These are phyloP conservation scores for Kwoniella dejecticola DNA, from an alignment of 768 basidiomycete genomes.

Conservation along the genomic window DNA sequence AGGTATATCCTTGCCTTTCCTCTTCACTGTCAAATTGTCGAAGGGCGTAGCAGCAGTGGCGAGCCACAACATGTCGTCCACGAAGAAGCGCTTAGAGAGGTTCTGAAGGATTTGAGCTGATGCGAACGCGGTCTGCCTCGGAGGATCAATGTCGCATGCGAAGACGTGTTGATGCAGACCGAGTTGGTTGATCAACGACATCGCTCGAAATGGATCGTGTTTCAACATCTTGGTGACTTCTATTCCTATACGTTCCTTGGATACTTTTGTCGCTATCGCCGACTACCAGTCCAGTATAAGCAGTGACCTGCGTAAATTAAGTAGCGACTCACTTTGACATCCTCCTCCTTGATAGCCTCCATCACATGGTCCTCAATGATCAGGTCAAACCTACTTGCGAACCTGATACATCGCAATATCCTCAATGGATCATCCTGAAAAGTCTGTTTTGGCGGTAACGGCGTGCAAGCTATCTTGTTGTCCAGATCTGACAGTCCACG, in stretches of 20 bases:
- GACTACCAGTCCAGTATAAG: conserved; percentile 32
- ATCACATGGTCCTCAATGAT: conserved; percentile 58
- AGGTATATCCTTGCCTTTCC: conserved; percentile 63
- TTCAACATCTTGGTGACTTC: conserved; percentile 94
- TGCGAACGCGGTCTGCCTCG: conserved; percentile 60
- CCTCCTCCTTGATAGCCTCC: conserved; percentile 60
- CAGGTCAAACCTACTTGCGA: conserved; percentile 88
- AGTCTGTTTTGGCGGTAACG: conserved; percentile 79
- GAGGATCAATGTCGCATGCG: conserved; percentile 30
- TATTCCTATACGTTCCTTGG: conserved; percentile 85
- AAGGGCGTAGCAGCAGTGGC: conserved; percentile 77
- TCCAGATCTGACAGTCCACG: conserved; percentile 84
- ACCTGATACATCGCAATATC: conserved; percentile 84
- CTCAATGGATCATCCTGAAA: conserved; percentile 93
- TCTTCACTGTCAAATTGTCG: conserved; percentile 64
- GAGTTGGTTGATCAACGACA: conserved; percentile 73
- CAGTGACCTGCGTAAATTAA: neutral
- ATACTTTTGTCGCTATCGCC: conserved; percentile 75
- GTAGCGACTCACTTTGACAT: conserved; percentile 59
- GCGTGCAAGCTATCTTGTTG: conserved; percentile 79
- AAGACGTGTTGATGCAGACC: conserved; percentile 64
- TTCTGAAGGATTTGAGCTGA: conserved; percentile 65
- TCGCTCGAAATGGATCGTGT: conserved; percentile 77
- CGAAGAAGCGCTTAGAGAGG: conserved; percentile 50
- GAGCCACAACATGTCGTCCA: conserved; percentile 68